Conservation (phyloP, 768 basidiomycete species). For the Trametes maxima region DNA sequence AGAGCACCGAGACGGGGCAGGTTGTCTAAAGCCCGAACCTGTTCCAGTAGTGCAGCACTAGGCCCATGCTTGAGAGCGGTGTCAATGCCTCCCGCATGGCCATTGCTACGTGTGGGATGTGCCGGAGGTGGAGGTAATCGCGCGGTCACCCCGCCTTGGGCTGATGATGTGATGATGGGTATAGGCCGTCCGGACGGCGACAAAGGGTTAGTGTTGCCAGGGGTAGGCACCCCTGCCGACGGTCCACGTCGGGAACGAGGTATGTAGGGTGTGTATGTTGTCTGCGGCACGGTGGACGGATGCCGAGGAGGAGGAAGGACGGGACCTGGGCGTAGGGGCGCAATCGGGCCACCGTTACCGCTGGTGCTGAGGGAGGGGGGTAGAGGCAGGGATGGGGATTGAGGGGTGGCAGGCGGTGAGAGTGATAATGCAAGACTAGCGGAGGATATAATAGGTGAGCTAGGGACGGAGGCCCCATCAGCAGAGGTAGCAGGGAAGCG, state of each 20-base stretch:
- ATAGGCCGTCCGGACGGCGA: constrained; percentile 50
- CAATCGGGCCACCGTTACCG: constrained; percentile 43
- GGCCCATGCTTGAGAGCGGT: constrained; percentile 45
- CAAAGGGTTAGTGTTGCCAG: constrained; percentile 38
- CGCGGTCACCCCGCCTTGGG: constrained; percentile 52
- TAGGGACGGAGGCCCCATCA: constrained; percentile 19
- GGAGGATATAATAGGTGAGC: constrained; percentile 29
- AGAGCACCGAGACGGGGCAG: constrained; percentile 84
- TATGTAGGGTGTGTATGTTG: constrained; percentile 84
- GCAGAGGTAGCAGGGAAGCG: constrained; percentile 45
- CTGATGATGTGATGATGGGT: constrained; percentile 67
- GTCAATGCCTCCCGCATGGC: constrained; percentile 20
- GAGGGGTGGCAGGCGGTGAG: constrained; percentile 38
- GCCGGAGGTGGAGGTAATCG: constrained; percentile 39
- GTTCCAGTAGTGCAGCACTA: constrained; percentile 79
- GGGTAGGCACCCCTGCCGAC: constrained; percentile 27
- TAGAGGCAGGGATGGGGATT: constrained; percentile 34
- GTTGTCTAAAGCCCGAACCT: constrained; percentile 87
- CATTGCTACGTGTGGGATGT: constrained; percentile 10
- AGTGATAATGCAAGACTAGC: constrained; percentile 26
- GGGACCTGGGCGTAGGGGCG: constrained; percentile 42
- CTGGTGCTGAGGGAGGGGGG: constrained; percentile 28
- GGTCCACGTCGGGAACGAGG: constrained; percentile 59
- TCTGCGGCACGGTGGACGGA: constrained; percentile 55
- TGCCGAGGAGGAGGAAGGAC: constrained; percentile 54